A percentile compares a stretch with the other conserved stretches of the same genome.
Conservation (phyloP, 208 protist species). For the Wallacemonas sp. region DNA sequence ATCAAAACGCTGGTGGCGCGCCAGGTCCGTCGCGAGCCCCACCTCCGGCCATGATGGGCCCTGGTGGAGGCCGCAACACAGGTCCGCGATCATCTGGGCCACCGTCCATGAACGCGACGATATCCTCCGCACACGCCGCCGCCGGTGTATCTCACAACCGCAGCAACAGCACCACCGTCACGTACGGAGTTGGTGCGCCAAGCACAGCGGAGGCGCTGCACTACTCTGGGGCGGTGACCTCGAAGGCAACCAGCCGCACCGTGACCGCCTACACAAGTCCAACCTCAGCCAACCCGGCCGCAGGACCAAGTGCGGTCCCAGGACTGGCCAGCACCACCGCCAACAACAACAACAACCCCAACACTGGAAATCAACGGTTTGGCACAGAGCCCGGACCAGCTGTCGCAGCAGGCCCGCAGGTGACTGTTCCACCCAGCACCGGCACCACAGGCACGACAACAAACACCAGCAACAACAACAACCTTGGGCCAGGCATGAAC, state of each 20-base stretch:
- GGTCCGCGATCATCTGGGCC: no score
- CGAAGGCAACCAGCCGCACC: constrained; percentile 28
- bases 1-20: neutral
- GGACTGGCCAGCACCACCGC: neutral
- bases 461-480: neutral
- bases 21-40: neutral
- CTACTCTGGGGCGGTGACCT: neutral
- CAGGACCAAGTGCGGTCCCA: no score
- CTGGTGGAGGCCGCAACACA: neutral
- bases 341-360: neutral
- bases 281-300: constrained; percentile 7
- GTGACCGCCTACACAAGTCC: constrained; percentile 31
- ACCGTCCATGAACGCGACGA: no score
- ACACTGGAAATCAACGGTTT: neutral
- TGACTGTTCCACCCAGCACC: neutral
- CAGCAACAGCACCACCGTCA: no score
- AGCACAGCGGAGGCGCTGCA: neutral
- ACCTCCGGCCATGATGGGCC: constrained; percentile 13
- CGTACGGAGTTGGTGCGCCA: neutral
- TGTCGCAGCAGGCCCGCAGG: neutral
- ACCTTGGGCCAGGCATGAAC: no score
- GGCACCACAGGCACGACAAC: neutral
- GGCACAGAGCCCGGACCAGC: neutral
- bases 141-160: no score
- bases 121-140: no score